phyloP scores from a whole-genome alignment of 352 stramenopile genomes.

The Paralagenidium karlingii region DNA sequence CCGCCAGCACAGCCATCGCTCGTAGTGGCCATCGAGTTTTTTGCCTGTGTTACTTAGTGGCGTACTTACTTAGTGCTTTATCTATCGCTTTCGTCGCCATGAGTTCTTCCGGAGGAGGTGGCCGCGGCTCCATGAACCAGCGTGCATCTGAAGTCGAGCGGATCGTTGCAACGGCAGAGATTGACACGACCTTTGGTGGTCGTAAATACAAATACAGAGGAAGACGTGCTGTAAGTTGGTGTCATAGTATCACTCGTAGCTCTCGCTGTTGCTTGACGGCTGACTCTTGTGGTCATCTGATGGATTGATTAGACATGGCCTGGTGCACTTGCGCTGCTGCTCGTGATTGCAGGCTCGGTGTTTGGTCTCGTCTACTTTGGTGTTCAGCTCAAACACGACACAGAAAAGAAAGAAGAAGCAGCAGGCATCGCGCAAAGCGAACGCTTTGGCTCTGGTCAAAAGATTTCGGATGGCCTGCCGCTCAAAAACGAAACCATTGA shows the following conservation, averaged over 20 bases:
- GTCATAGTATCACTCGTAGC: not conserved
- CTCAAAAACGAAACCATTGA: conserved; percentile 29
- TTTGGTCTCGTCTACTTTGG: conserved; percentile 67
- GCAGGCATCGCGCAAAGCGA: conserved; percentile 34
- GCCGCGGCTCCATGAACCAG: no score
- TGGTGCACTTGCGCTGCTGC: conserved; percentile 44
- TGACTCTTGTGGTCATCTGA: not conserved
- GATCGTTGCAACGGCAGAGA: conserved; percentile 65
- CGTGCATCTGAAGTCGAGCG: conserved; percentile 70
- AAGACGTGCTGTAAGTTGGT: conserved; percentile 35
- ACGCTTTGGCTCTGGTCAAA: conserved; percentile 36
- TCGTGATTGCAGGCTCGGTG: conserved; percentile 41
- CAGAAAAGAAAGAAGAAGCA: conserved; percentile 33
- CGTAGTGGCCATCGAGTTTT: no score
- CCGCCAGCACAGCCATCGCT: no score
- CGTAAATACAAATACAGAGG: conserved; percentile 65
- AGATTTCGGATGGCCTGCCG: conserved; percentile 48
- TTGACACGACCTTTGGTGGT: conserved; percentile 68
- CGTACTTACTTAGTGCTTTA: no score
- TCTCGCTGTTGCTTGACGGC: not conserved
- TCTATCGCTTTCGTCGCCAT: no score
- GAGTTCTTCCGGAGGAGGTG: no score
- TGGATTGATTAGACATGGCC: conserved; percentile 55
- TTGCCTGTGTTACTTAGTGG: no score
- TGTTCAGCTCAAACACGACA: conserved; percentile 38